Evolutionary conservation across 1,139 yeast genomes (phyloP).

Genomic region (Groenewaldozyma sp.): DNA sequence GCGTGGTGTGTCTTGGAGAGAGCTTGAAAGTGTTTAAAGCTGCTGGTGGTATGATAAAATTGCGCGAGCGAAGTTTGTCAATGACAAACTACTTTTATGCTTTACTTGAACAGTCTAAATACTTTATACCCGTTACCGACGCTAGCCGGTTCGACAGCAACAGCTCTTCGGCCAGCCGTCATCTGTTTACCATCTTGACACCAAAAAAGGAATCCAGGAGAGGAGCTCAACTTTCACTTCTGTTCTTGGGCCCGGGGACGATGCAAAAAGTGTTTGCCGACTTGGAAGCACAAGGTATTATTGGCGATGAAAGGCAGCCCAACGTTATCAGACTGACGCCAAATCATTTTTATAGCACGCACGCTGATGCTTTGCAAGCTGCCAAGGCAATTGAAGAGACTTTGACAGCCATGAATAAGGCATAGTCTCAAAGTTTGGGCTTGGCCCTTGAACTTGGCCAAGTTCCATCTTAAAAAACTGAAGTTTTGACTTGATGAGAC

Average conservation of each 20-base stretch:
- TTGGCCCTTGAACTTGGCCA: too few species aligned
- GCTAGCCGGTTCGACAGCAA: conserved; percentile 7
- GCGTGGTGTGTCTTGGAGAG: conserved; percentile 60
- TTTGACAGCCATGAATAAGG: too few species aligned
- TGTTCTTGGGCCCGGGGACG: conserved; percentile 50
- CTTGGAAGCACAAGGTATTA: conserved; percentile 48
- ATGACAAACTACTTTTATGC: conserved; percentile 52
- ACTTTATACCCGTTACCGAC: conserved; percentile 33
- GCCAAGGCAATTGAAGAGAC: too few species aligned
- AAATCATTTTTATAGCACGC: conserved; percentile 70
- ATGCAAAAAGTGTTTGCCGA: conserved; percentile 54
- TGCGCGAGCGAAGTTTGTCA: conserved; percentile 48
- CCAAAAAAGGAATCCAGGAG: conserved; percentile 50
- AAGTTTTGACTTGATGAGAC: background rate
- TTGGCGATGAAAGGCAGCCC: conserved; percentile 86
- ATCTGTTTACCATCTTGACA: conserved; percentile 62
- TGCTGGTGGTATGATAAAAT: conserved; percentile 53
- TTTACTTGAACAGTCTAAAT: conserved; percentile 33
- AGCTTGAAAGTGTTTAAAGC: conserved; percentile 53
- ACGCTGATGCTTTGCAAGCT: conserved; percentile 48
- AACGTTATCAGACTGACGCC: conserved; percentile 83
- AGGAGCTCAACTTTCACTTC: conserved; percentile 74
- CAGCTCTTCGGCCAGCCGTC: conserved; percentile 19
- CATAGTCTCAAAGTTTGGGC: too few species aligned
- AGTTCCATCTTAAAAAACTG: background rate